Percentiles rank a stretch among this genome's conserved stretches.
These are phyloP conservation scores for Betula pendula DNA, from an alignment of 306 rosid genomes.

Conservation along the genomic window DNA sequence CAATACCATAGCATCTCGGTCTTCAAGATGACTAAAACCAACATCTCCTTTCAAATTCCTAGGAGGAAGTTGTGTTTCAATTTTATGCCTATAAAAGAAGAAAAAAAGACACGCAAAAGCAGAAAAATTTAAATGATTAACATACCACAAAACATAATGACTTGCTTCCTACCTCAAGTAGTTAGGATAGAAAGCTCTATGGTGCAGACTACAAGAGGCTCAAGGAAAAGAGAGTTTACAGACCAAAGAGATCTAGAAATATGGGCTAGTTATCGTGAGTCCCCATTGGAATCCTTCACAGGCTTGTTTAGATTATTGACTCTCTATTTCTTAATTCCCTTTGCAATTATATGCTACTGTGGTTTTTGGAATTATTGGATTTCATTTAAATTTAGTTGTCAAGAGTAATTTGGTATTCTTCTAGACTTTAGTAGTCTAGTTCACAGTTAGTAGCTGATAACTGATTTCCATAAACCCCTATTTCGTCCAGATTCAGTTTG, in stretches of 20 bases:
- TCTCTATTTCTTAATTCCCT: not conserved
- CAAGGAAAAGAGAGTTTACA: not conserved
- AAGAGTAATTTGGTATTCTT: too few relatives aligned
- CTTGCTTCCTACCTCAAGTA: not conserved
- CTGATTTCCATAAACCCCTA: not conserved
- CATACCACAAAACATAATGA: not conserved
- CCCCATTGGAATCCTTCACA: not conserved
- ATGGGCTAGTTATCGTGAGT: not conserved
- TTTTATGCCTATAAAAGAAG: slow-evolving; percentile 44
- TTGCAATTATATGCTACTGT: not conserved
- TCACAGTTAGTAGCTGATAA: not conserved
- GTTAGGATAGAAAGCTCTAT: not conserved
- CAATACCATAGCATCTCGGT: slow-evolving; percentile 70
- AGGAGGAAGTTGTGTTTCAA: slow-evolving; percentile 44
- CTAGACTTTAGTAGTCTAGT: not conserved
- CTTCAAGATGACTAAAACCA: slow-evolving; percentile 45
- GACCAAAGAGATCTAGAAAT: not conserved
- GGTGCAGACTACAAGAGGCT: not conserved
- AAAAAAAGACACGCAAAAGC: not conserved
- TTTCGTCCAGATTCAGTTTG: not conserved
- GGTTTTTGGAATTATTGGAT: not conserved
- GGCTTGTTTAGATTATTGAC: not conserved
- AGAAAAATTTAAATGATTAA: not conserved
- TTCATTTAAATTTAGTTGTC: not conserved
- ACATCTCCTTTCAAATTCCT: slow-evolving; percentile 49